Evolutionary conservation across 1,139 yeast genomes (phyloP).

Genomic region (Scheffersomyces parashehatae): DNA sequence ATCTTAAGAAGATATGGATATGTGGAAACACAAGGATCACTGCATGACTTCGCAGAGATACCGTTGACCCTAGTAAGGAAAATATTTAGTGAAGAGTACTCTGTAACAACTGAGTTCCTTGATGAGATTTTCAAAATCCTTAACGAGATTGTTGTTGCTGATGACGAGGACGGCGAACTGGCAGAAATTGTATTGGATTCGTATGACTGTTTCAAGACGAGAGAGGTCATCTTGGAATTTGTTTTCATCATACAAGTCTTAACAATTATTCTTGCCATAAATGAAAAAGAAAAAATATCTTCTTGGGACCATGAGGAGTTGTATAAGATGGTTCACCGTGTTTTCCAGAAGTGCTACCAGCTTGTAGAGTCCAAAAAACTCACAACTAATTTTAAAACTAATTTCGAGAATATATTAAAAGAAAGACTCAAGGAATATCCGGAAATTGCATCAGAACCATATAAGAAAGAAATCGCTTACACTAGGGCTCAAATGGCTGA

Average conservation of each 20-base stretch:
- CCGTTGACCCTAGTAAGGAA: slow-evolving; percentile 41
- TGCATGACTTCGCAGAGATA: slow-evolving; percentile 80
- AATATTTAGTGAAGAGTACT: slow-evolving; percentile 27
- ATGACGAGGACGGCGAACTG: slow-evolving; percentile 49
- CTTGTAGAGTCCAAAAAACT: slow-evolving; percentile 41
- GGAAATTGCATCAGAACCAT: slow-evolving; percentile 24
- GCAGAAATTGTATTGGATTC: slow-evolving; percentile 51
- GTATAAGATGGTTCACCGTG: slow-evolving; percentile 41
- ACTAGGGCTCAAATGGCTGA: slow-evolving; percentile 45
- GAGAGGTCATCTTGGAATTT: slow-evolving; percentile 60
- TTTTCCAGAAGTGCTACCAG: slow-evolving; percentile 49
- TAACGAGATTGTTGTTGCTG: slow-evolving; percentile 25
- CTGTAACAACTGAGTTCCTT: slow-evolving; percentile 20
- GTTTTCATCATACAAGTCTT: slow-evolving; percentile 54
- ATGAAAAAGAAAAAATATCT: slow-evolving; percentile 31
- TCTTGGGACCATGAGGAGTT: slow-evolving; percentile 26
- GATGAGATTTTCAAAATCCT: slow-evolving; percentile 32
- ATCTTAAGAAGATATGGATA: slow-evolving; percentile 88
- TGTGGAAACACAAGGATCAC: slow-evolving; percentile 75
- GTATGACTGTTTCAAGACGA: slow-evolving; percentile 60
- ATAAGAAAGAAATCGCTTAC: slow-evolving; percentile 10
- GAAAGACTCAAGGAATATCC: slow-evolving; percentile 46
- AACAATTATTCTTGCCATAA: slow-evolving; percentile 40
- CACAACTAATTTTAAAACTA: slow-evolving; percentile 34
- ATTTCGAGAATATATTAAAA: slow-evolving; percentile 33